Base-by-base conservation (phyloP, 768 basidiomycete species). In the Imleria badia region DNA sequence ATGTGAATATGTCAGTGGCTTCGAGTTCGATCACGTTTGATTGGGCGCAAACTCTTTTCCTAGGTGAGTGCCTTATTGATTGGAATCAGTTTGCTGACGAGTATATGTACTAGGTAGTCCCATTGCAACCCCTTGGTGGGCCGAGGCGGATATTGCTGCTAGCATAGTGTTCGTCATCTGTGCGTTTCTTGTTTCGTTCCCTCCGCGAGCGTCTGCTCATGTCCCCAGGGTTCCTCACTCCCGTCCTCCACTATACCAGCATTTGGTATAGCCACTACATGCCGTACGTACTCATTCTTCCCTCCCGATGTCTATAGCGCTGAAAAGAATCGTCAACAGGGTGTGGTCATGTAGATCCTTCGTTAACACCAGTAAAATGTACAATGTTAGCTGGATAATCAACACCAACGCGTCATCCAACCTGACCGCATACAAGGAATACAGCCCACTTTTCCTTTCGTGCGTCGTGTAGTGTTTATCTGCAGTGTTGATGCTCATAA, bases 61-160 rank as follows among this genome's bases (percentile, higher is more conserved):
- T 9, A n/a, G 65, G 69, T 45, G 50, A 48, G 46, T 23, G 9
- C 23, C 0, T 49, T 14, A 23, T 30, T n/a, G 15, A 5, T 12
- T 8, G 22, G 13, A 8, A 29, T 44, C 31, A 13, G 8, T 39
- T 34, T 44, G 10, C 6, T 57, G 20, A 51, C 13, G 12, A 26
- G 0, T 43, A 14, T 10, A 17, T 45, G n/a, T 30, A 23, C 35
- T 39, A 68, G 69, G 54, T 10, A 72, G 63, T 22, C 90, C 90
- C 0, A 81, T 92, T 43, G 84, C 86, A 6, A 83, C 86, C 11
- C 90, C 90, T 2, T 92, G 88, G 87, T 90, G 87, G 87, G 87
- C 87, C 4, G 82, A 86, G 65, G 87, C 85, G 11, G 90, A 91
- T 67, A 75, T 89, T 49, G 69, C 78, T 3, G 72, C 65, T 45